phyloP scores from a whole-genome alignment of 2,329 filamentous ascomycete species.

The Scolecobasidium constrictum region DNA sequence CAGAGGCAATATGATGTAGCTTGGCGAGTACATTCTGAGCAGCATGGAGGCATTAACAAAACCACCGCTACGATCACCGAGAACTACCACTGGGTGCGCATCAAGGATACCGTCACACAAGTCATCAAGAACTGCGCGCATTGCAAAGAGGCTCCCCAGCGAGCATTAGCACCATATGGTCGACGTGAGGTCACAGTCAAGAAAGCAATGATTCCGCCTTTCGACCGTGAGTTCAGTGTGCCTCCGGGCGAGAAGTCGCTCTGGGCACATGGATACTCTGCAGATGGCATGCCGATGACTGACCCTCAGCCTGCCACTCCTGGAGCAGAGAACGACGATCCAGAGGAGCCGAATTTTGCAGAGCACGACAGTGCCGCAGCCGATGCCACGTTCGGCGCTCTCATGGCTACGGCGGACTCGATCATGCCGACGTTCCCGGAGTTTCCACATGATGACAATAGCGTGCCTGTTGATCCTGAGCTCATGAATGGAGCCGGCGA shows the following conservation, averaged over 20 bases:
- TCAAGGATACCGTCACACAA: constrained; percentile 93
- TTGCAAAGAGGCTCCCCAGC: constrained; percentile 56
- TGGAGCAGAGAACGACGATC: neutral
- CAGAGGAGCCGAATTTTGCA: neutral
- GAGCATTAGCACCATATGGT: constrained; percentile 5
- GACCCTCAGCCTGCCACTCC: neutral
- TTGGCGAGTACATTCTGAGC: constrained; percentile 57
- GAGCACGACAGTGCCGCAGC: neutral
- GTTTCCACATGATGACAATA: neutral
- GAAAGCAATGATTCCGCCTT: constrained; percentile 1
- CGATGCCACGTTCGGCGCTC: neutral
- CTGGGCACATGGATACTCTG: neutral
- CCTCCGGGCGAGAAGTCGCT: constrained; percentile 7
- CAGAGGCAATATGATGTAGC: constrained; percentile 86
- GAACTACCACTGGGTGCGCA: constrained; percentile 92
- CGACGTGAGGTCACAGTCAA: neutral
- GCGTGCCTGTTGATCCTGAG: neutral
- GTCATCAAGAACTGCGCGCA: constrained; percentile 86
- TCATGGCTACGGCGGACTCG: neutral
- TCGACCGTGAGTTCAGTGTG: constrained; percentile 6
- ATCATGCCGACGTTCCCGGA: neutral
- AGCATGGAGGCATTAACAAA: constrained; percentile 95
- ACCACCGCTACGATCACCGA: constrained; percentile 91
- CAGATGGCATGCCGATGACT: neutral
- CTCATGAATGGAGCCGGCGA: neutral